Evolutionary conservation across 148 eudicot species (phyloP).

Genomic region (Polygonum aviculare): DNA sequence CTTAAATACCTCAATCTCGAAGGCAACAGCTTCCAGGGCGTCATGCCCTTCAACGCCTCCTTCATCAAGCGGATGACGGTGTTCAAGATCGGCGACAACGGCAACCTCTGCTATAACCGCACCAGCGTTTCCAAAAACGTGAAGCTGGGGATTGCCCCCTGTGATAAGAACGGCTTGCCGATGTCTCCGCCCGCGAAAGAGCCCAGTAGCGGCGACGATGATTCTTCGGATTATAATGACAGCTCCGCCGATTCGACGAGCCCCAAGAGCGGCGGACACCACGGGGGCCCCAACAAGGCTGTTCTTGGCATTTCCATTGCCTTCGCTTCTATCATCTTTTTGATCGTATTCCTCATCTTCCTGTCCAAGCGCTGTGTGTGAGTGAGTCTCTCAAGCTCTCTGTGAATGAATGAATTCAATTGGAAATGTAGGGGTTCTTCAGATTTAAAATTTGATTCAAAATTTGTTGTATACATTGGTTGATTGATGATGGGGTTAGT

Average conservation of each 20-base stretch:
- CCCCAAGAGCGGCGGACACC: constrained; percentile 21
- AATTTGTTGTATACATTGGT: constrained; percentile 2
- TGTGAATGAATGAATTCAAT: neutral
- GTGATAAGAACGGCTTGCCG: constrained; percentile 77
- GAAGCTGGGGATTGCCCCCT: constrained; percentile 79
- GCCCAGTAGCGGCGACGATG: constrained; percentile 15
- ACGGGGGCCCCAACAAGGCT: constrained; percentile 81
- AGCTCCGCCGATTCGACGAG: constrained; percentile 25
- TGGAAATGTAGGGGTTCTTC: constrained; percentile 6
- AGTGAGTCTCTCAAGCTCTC: neutral
- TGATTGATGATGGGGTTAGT: neutral
- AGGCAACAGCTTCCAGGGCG: constrained; percentile 61
- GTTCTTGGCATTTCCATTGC: constrained; percentile 87
- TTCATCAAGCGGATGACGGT: constrained; percentile 47
- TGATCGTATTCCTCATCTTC: constrained; percentile 61
- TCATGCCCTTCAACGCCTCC: constrained; percentile 70
- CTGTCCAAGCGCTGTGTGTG: constrained; percentile 62
- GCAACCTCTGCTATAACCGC: constrained; percentile 65
- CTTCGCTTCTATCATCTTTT: constrained; percentile 69
- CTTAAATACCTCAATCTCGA: constrained; percentile 70
- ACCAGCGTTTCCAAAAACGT: constrained; percentile 36
- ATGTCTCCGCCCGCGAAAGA: constrained; percentile 46
- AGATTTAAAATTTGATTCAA: constrained; percentile 7
- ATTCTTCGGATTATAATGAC: constrained; percentile 23
- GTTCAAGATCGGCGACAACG: constrained; percentile 62